These are phyloP conservation scores for Nicotiana knightiana DNA, from an alignment of 257 asterid species.

Conservation along the genomic window DNA sequence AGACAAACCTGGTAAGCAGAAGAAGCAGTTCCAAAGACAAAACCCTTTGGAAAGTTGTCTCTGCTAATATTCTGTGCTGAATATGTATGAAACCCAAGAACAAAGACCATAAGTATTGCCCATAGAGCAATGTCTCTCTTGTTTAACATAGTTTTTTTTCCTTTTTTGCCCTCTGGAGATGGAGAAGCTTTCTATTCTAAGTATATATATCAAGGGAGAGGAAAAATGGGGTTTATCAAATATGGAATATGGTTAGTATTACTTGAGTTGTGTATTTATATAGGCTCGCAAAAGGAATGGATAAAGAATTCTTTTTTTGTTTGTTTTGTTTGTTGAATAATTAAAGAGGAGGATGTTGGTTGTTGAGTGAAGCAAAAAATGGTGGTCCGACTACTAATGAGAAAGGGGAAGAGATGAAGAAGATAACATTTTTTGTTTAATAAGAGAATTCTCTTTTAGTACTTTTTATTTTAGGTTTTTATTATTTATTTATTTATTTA, in stretches of 20 bases:
- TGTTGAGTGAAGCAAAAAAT: background rate
- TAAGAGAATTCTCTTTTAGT: background rate
- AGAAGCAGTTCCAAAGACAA: constrained; percentile 91
- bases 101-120: constrained; percentile 16
- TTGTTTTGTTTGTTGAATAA: background rate
- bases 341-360: background rate
- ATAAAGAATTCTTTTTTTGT: background rate
- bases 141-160: background rate
- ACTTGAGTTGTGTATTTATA: background rate
- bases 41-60: constrained; percentile 60
- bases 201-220: background rate
- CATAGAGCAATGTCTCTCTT: background rate
- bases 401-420: background rate
- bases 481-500: background rate
- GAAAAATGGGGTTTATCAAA: background rate
- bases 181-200: background rate
- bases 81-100: constrained; percentile 1
- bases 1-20: constrained; percentile 72
- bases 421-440: background rate
- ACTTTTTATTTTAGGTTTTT: background rate
- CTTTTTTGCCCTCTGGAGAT: background rate
- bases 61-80: constrained; percentile 41
- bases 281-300: background rate
- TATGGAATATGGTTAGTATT: background rate
- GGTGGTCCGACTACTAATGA: background rate